Base-by-base conservation (phyloP, 441 rosid species). In the Populus hybrid region DNA sequence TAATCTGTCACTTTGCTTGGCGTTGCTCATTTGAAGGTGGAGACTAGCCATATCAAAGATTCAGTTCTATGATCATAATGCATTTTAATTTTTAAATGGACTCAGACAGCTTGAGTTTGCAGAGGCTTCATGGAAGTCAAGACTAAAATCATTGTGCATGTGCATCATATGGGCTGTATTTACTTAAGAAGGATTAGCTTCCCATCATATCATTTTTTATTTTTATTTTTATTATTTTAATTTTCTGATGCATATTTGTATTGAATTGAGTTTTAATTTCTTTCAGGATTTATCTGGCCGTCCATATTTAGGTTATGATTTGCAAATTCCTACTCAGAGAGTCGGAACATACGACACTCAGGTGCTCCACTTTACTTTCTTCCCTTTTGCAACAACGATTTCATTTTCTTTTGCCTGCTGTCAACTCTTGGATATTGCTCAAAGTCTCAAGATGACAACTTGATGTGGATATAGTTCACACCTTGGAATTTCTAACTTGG, bases 321-420 rank as follows among this genome's bases (percentile, higher is more conserved):
- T 94, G 80, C 86, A 90, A 79, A 88, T 94, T 82, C 97, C 98
- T 10, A 93, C 97, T 0, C 79, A 87, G 40, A 91, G 92, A 85
- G 98, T 94, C 71, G 98, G 98, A 82, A 89, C 90, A 9, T 93
- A 97, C 77, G 98, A 94, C 79, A 93, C 97, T 77, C 99, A 91
- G 94, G 99, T 92, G 82, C 65, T 70, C 73, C 72, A 30, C 67
- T 70, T 46, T 68, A 20, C 36, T 77, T 53, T 68, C 46, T 82
- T 71, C 16, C 18, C n/a, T 76, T 69, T 28, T 23, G 23, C 30
- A 36, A 36, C 16, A n/a, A 26, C 1, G 4, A 34, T 46, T 23
- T 35, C 67, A 50, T 10, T 21, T 32, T 71, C 53, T 32, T 42
- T 38, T 30, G 8, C 59, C 64, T 57, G 69, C 74, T 71, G 20